Evolutionary conservation across 345 rosid genomes (phyloP).

Genomic region (Aethionema arabicum): DNA sequence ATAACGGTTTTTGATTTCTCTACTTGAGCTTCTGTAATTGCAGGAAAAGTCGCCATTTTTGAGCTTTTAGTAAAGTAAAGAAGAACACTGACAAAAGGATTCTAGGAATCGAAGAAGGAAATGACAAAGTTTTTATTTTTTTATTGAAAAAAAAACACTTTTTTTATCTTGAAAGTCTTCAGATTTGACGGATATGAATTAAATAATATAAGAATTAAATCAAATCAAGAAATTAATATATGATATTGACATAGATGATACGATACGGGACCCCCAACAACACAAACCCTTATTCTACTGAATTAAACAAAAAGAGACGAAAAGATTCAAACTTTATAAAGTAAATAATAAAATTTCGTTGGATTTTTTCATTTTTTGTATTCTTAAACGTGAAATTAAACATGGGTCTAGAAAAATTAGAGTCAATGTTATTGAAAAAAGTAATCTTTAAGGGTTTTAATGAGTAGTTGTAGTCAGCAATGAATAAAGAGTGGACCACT

Average conservation of each 20-base stretch:
- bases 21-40: constrained; percentile 13
- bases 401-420: too few species aligned
- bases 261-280: not conserved
- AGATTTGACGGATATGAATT: not conserved
- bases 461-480: too few species aligned
- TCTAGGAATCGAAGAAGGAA: constrained; percentile 7
- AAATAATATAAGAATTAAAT: not conserved
- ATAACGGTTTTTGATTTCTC: not conserved
- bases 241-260: not conserved
- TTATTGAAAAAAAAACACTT: not conserved
- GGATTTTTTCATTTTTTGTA: too few species aligned
- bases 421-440: too few species aligned
- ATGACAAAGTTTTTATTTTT: constrained; percentile 19
- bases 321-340: not conserved
- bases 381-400: too few species aligned
- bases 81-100: not conserved
- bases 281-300: not conserved
- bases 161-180: constrained; percentile 3
- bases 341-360: too few species aligned
- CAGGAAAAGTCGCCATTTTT: constrained; percentile 34
- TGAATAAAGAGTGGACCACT: constrained; percentile 35
- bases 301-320: not conserved
- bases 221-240: not conserved
- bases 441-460: too few species aligned
- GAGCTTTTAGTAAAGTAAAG: not conserved